Conservation (phyloP, 2,329 filamentous ascomycete genomes). For the Fusarium nygamai region DNA sequence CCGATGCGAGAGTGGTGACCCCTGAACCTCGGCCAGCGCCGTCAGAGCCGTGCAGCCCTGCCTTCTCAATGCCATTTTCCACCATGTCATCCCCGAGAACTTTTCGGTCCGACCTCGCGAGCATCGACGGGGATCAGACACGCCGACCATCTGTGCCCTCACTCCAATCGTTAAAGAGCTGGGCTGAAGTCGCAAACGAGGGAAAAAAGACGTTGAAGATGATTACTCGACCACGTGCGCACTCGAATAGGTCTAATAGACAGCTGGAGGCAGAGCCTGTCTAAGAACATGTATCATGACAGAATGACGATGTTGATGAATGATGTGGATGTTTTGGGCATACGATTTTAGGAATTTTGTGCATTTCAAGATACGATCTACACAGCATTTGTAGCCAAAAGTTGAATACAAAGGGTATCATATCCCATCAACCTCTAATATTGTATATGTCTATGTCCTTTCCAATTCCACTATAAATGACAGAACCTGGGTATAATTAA, state of each 20-base stretch:
- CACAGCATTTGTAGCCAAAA: conserved; percentile 8
- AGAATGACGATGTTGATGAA: background rate
- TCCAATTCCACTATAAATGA: conserved; percentile 5
- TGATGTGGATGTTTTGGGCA: background rate
- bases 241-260: conserved; percentile 31
- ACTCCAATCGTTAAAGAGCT: conserved; percentile 51
- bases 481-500: conserved; percentile 14
- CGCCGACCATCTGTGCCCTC: conserved; percentile 43
- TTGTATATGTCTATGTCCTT: background rate
- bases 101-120: conserved; percentile 29
- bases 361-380: conserved; percentile 12
- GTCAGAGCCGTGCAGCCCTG: conserved; percentile 36
- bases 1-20: conserved; percentile 6
- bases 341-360: background rate
- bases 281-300: background rate
- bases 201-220: conserved; percentile 28
- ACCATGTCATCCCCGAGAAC: conserved; percentile 47
- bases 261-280: conserved; percentile 7
- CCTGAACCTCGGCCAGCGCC: conserved; percentile 27
- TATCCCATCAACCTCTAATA: background rate
- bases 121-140: conserved; percentile 30
- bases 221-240: conserved; percentile 27
- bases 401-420: conserved; percentile 9
- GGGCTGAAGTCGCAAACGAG: conserved; percentile 53
- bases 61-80: conserved; percentile 43